Evolutionary conservation across 1,139 yeast genomes (phyloP).

Genomic region (Pichia sp.): DNA sequence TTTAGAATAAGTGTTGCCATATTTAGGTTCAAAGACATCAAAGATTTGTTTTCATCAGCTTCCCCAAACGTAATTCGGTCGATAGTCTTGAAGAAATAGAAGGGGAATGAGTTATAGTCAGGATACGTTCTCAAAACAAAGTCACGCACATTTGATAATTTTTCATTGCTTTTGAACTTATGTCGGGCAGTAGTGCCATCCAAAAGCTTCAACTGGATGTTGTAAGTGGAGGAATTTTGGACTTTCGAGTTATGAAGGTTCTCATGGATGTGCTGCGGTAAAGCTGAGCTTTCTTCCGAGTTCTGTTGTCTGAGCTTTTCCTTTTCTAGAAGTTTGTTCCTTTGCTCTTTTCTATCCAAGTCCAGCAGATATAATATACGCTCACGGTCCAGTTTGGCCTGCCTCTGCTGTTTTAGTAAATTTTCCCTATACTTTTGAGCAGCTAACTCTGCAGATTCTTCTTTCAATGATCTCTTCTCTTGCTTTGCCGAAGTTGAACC

Average conservation of each 20-base stretch:
- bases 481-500: neutral
- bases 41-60: constrained; percentile 30
- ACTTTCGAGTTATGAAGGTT: constrained; percentile 22
- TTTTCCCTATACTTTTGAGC: constrained; percentile 41
- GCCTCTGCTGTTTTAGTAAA: constrained; percentile 36
- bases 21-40: constrained; percentile 29
- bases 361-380: constrained; percentile 49
- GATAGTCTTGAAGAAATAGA: constrained; percentile 32
- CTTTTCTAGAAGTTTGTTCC: constrained; percentile 12
- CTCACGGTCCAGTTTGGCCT: constrained; percentile 47
- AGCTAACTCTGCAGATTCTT: constrained; percentile 37
- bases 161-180: constrained; percentile 22
- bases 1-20: constrained; percentile 33
- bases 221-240: constrained; percentile 22
- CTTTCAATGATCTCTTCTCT: constrained; percentile 32
- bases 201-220: constrained; percentile 31
- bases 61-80: constrained; percentile 32
- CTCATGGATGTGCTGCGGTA: constrained; percentile 20
- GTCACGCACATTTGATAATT: constrained; percentile 28
- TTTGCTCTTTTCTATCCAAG: constrained; percentile 49
- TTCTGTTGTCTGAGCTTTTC: neutral
- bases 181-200: constrained; percentile 30
- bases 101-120: constrained; percentile 31
- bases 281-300: neutral
- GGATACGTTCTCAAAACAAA: constrained; percentile 25